Evolutionary conservation across 2,329 filamentous ascomycete species (phyloP).

Genomic region (Fusarium praegraminearum): DNA sequence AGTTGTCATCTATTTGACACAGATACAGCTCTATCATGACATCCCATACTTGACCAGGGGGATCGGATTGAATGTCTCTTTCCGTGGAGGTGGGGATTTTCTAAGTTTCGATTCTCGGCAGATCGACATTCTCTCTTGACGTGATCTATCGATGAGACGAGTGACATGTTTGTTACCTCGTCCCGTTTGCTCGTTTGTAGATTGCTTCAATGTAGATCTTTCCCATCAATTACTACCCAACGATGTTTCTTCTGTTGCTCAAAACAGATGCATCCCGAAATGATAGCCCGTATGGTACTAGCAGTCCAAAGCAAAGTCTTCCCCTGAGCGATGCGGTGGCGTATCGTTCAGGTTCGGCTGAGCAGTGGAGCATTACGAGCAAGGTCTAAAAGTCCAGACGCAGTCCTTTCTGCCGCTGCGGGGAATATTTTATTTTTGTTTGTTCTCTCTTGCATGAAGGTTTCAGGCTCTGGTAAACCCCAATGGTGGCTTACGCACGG

Average conservation of each 20-base stretch:
- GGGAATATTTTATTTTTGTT: background rate
- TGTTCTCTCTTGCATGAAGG: background rate
- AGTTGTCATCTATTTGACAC: background rate
- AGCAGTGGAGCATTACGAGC: background rate
- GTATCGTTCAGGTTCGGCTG: conserved; percentile 8
- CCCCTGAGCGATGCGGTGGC: background rate
- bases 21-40: background rate
- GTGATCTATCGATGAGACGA: background rate
- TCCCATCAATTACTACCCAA: background rate
- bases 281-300: background rate
- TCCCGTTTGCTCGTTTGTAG: background rate
- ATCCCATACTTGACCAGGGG: background rate
- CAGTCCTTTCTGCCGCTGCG: background rate
- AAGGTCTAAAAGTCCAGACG: conserved; percentile 16
- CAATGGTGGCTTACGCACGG: conserved; percentile 21
- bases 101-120: conserved; percentile 27
- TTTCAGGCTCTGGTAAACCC: conserved; percentile 28
- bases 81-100: conserved; percentile 6
- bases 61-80: background rate
- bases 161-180: background rate
- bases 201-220: background rate
- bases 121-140: conserved; percentile 24
- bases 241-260: background rate
- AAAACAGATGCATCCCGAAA: background rate
- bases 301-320: background rate